A percentile compares a stretch with the other conserved stretches of the same genome.
These are phyloP conservation scores for Saprolegnia parasitica DNA, from an alignment of 352 stramenopile species.

Conservation along the genomic window DNA sequence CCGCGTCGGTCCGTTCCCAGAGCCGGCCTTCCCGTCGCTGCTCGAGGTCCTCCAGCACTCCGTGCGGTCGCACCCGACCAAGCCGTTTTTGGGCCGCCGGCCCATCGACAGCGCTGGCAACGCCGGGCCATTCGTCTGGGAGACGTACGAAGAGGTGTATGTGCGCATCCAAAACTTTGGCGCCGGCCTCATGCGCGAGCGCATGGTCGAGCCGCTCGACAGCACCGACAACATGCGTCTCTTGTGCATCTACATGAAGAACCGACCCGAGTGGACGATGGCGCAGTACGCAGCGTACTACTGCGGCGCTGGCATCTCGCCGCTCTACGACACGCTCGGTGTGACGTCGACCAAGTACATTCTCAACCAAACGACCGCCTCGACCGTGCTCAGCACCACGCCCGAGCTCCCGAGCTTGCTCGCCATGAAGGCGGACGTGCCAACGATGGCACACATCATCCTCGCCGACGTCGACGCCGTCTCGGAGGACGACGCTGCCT, in stretches of 20 bases:
- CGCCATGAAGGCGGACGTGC: slow-evolving; percentile 43
- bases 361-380: slow-evolving; percentile 63
- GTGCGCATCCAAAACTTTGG: slow-evolving; percentile 20
- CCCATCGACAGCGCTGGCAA: slow-evolving; percentile 35
- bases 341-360: slow-evolving; percentile 61
- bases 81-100: slow-evolving; percentile 34
- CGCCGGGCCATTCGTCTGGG: slow-evolving; percentile 35
- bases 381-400: slow-evolving; percentile 49
- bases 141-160: slow-evolving; percentile 39
- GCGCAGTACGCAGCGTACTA: slow-evolving; percentile 47
- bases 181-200: background rate
- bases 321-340: slow-evolving; percentile 76
- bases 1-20: slow-evolving; percentile 7
- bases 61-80: slow-evolving; percentile 31
- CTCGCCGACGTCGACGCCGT: background rate
- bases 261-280: slow-evolving; percentile 63
- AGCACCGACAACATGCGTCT: slow-evolving; percentile 47
- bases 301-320: slow-evolving; percentile 55
- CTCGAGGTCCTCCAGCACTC: slow-evolving; percentile 33
- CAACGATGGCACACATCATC: slow-evolving; percentile 41
- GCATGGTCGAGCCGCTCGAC: slow-evolving; percentile 15
- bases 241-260: slow-evolving; percentile 74
- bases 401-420: slow-evolving; percentile 56
- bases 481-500: background rate
- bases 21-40: background rate